Evolutionary conservation across 2,329 filamentous ascomycete genomes (phyloP), one percentile per base, ranked within the genome.

Genomic region (Nemania bipapillata): DNA sequence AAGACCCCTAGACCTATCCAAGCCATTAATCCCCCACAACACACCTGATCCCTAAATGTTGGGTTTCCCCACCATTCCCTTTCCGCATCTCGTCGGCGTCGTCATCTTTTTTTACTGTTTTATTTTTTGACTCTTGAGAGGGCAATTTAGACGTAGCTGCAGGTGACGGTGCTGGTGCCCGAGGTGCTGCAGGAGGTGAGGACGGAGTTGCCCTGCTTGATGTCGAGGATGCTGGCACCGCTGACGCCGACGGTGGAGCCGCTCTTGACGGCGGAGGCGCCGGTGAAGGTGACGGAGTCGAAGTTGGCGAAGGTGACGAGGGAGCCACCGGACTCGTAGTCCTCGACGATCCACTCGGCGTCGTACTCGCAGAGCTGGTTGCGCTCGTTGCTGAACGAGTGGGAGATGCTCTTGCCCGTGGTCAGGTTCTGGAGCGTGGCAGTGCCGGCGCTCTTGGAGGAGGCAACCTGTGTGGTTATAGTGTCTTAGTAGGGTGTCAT

Each of bases 311-410:
- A 79, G 5, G 80, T 77, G 5, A 86, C 82, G 61, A 83, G 79
- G 20, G 74, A 70, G 49, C 74, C 74, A 50, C 79, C 79, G 3
- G 76, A 75, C 68, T 82, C 79, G 71, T 83, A 86, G 70, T 86
- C 85, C 79, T 89, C 87, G 15, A 89, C 86, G 72, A 90, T 89
- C 87, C 87, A 90, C 75, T 90, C 87, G 11, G 86, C 87, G 69
- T 88, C 88, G 73, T 84, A 83, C 73, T 86, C 81, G 73, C 83
- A 86, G 15, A 89, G 82, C 17, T 73, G 70, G n/a, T 77, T 77
- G 2, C 76, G 75, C 57, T 86, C 79, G 60, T 79, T 80, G 47
- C 73, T 79, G 76, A 89, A 84, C 3, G 79, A 82, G 78, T 90
- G 84, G 17, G 81, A 82, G 30, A 86, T 86, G 4, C 74, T 82